Evolutionary conservation across 2,329 filamentous ascomycete species (phyloP), one percentile per base, ranked within the genome.

Genomic region (Sclerotinia borealis): DNA sequence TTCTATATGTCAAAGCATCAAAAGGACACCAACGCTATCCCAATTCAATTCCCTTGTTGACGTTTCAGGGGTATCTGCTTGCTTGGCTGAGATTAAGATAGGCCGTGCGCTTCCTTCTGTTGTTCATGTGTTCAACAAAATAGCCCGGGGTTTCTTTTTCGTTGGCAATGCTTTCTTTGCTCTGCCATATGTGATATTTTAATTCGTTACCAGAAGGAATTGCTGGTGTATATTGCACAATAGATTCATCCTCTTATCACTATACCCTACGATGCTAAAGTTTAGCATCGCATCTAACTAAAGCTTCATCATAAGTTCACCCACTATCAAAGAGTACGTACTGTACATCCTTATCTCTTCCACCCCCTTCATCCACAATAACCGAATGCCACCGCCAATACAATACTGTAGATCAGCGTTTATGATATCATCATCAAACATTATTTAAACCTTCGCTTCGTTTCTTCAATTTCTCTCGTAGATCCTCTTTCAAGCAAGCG

Each of bases 1-100:
- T 45, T 22, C 39, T 27, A 41, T 6, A 55, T 7, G 37, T 31
- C 52, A 55, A 55, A 41, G 36, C 51, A 55, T 41, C 13, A 7
- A 55, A 31, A 41, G 6, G 6, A 56, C 4, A 43, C 22, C 37
- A 56, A 31, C 27, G 39, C 39, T 19, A 43, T 43, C 39, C 52
- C 19, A 29, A 45, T 56, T 45, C 19, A 19, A 34, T 5, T 54
- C 19, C 19, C 29, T 25, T 22, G 52, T 45, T 27, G 27, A 45
- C 19, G 39, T 56, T 56, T 56, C 52, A 56, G 52, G 52, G 52
- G 52, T 56, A 43, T 55, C 31, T 55, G 29, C 37, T 43, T 29
- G 27, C 37, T 43, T 43, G 52, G 31, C 27, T 45, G 52, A 56
- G 52, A 56, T 34, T 34, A 56, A 31, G 52, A 45, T 56, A 56